Base-by-base conservation (phyloP, 2,329 filamentous ascomycete genomes). In the Cercospora janseana region DNA sequence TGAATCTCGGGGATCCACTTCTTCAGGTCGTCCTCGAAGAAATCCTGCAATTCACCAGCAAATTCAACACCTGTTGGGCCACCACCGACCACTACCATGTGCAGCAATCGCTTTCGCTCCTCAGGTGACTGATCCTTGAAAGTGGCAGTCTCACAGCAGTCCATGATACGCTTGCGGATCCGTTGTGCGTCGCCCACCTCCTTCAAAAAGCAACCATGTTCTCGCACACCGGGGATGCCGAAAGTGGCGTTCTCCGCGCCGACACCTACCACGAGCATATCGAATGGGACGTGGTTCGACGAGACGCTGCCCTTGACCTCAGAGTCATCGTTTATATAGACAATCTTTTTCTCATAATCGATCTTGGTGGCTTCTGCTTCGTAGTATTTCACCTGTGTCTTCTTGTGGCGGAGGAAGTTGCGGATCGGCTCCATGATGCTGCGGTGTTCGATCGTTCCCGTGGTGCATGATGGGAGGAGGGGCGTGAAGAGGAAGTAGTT, bases 401-500 rank as follows among this genome's bases (percentile, higher is more conserved):
- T 90, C 81, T 97, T 97, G 76, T 93, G 87, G 67, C 91, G 88
- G 62, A 95, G 81, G 71, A 98, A 95, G 70, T 93, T 89, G 69
- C 93, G 89, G 65, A 98, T 86, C 50, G 93, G 93, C 77, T 98
- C 93, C 93, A 98, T 98, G 74, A 98, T 98, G 68, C 91, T 97
- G 70, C 93, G 89, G 78, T 97, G 93, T 79, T 98, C 93, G 72
- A 98, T 93, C 63, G 89, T 87, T 65, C 93, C 93, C 60, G 92
- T 96, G 45, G 93, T 97, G 75, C 93, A 98, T 68, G 92, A 97
- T 59, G 93, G 93, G 55, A 98, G 82, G 52, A 98, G 83, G 54
- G 93, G 93, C 23, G 93, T 98, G 80, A 98, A 98, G 62, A 98
- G 86, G 84, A 98, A 98, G 82, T 95, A 98, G 77, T 98, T 98